These are phyloP conservation scores for Lactarius evosmus DNA, from an alignment of 768 basidiomycete genomes.

Conservation along the genomic window DNA sequence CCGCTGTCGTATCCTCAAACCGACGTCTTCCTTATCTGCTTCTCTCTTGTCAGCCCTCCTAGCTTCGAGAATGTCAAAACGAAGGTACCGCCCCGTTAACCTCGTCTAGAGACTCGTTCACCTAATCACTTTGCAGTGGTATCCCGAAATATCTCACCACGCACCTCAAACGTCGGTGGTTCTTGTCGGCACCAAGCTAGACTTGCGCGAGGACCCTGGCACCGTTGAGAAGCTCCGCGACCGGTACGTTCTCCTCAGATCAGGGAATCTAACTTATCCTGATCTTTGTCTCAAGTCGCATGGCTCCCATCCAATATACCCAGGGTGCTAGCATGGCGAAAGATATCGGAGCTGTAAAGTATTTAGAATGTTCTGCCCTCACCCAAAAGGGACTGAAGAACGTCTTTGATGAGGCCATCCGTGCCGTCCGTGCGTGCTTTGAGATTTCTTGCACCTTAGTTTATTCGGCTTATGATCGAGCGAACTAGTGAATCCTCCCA, in stretches of 20 bases:
- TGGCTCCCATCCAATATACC: slow-evolving; percentile 90
- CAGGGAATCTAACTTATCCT: background rate
- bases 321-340: slow-evolving; percentile 89
- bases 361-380: slow-evolving; percentile 91
- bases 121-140: slow-evolving; percentile 58
- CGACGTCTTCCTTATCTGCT: slow-evolving; percentile 98
- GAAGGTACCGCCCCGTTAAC: slow-evolving; percentile 52
- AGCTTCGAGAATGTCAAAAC: slow-evolving; percentile 99
- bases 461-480: slow-evolving; percentile 6
- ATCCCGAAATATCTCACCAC: slow-evolving; percentile 96
- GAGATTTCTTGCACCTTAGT: slow-evolving; percentile 5
- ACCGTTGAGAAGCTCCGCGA: slow-evolving; percentile 93
- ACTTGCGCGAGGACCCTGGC: slow-evolving; percentile 90
- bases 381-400: slow-evolving; percentile 99
- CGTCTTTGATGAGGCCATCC: slow-evolving; percentile 98
- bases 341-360: slow-evolving; percentile 95
- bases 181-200: slow-evolving; percentile 95
- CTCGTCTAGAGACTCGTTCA: background rate
- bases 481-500: slow-evolving; percentile 69
- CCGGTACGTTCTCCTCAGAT: slow-evolving; percentile 48
- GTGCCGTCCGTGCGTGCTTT: slow-evolving; percentile 79
- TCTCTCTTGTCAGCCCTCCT: slow-evolving; percentile 96
- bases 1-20: slow-evolving; percentile 99
- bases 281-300: slow-evolving; percentile 54
- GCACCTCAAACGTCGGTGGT: slow-evolving; percentile 92